phyloP scores from a whole-genome alignment of 164 flowering plant genomes.

The Echeveria elegans region DNA sequence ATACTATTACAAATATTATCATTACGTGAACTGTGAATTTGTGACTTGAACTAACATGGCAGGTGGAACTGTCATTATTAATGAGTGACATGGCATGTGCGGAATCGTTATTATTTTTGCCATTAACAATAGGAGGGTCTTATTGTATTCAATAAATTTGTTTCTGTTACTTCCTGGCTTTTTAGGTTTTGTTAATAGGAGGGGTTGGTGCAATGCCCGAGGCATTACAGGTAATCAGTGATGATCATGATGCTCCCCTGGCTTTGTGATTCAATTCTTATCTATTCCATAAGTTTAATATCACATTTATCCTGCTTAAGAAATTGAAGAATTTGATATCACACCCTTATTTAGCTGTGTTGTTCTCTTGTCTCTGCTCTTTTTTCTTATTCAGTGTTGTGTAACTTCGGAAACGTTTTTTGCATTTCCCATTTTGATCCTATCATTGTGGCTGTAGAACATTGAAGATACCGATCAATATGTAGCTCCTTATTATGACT shows the following conservation, averaged over 20 bases:
- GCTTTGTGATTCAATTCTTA: conserved; percentile 43
- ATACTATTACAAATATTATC: no score
- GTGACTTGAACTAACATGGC: not conserved
- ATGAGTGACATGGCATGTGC: not conserved
- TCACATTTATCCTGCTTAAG: not conserved
- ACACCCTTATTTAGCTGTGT: not conserved
- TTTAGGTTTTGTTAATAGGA: conserved; percentile 88
- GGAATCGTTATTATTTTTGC: not conserved
- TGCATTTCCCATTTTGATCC: not conserved
- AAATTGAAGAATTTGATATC: not conserved
- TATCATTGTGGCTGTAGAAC: conserved; percentile 10
- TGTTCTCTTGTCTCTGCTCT: not conserved
- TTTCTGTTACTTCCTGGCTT: not conserved
- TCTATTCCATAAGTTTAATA: not conserved
- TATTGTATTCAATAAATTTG: not conserved
- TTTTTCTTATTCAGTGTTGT: not conserved
- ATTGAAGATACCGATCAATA: not conserved
- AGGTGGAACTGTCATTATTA: not conserved
- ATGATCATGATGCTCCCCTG: conserved; percentile 43
- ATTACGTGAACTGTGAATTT: no score
- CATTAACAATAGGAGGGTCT: not conserved
- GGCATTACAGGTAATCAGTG: conserved; percentile 89
- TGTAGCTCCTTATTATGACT: conserved; percentile 54
- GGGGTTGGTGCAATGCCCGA: conserved; percentile 98
- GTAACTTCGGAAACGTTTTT: no score